These are phyloP conservation scores for Aspergillus fumigatus DNA, from an alignment of 2,329 filamentous ascomycete species.

Conservation along the genomic window DNA sequence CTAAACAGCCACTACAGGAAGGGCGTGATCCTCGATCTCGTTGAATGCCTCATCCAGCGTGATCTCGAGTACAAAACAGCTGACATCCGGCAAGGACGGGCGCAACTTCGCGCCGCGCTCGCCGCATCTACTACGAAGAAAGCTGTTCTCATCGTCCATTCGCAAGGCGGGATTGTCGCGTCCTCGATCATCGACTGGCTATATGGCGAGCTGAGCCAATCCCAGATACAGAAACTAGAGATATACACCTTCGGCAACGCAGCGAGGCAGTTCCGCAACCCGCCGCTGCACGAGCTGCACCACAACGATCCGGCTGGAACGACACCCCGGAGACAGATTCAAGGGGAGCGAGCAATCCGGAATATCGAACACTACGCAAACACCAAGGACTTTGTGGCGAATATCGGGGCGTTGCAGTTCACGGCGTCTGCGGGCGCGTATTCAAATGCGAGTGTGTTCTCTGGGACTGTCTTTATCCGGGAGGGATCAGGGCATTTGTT, in stretches of 20 bases:
- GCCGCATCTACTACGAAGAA: not conserved
- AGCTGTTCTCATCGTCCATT: constrained; percentile 3
- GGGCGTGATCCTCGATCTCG: constrained; percentile 2
- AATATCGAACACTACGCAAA: constrained; percentile 5
- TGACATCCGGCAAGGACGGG: constrained; percentile 2
- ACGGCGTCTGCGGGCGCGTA: not conserved
- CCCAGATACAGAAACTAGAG: not conserved
- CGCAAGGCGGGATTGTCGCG: constrained; percentile 1
- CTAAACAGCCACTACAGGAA: not conserved
- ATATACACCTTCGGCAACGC: constrained; percentile 3
- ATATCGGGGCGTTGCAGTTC: constrained; percentile 1
- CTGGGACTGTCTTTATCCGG: not conserved
- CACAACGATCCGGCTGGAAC: not conserved
- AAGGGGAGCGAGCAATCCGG: not conserved
- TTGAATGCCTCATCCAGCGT: constrained; percentile 4
- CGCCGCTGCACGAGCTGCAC: not conserved
- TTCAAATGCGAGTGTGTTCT: not conserved
- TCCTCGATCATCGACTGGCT: constrained; percentile 3
- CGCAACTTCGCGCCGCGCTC: not conserved
- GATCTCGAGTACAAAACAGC: constrained; percentile 5
- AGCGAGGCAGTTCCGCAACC: not conserved
- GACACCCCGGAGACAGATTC: not conserved
- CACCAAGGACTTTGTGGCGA: constrained; percentile 1
- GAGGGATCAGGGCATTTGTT: constrained; percentile 1
- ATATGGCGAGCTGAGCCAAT: not conserved